Percentiles rank a stretch among this genome's conserved stretches.
Evolutionary conservation across 108 stramenopile genomes (phyloP).

Genomic region (Nitzschia inconspicua): DNA sequence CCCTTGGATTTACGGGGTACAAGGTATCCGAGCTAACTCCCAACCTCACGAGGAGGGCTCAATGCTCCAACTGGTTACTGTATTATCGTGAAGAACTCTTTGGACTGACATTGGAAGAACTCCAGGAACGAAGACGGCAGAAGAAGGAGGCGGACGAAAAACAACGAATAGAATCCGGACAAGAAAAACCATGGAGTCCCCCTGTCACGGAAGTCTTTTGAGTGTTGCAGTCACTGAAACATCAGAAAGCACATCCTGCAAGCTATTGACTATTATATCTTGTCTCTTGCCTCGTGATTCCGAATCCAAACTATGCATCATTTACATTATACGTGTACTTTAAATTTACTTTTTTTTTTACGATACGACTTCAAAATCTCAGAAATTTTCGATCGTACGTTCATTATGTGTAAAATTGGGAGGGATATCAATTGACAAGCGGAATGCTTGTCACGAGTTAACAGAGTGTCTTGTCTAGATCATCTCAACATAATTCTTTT

Average conservation of each 20-base stretch:
- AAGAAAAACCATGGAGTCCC: constrained; percentile 60
- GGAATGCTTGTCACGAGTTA: too few species aligned
- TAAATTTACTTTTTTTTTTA: neutral
- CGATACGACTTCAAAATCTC: too few species aligned
- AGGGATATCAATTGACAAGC: too few species aligned
- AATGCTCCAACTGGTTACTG: constrained; percentile 90
- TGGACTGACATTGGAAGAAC: constrained; percentile 85
- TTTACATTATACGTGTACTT: too few species aligned
- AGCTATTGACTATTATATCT: too few species aligned
- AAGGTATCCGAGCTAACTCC: constrained; percentile 90
- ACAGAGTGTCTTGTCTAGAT: constrained; percentile 6
- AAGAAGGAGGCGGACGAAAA: constrained; percentile 49
- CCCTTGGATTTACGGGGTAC: constrained; percentile 85
- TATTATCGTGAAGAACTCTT: constrained; percentile 86
- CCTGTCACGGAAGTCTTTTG: constrained; percentile 80
- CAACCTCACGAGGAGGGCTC: constrained; percentile 92
- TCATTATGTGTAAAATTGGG: neutral
- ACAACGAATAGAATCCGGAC: constrained; percentile 20
- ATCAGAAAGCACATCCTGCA: too few species aligned
- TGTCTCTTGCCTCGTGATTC: too few species aligned
- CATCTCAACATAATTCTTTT: constrained; percentile 29
- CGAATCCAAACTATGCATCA: too few species aligned
- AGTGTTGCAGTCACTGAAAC: neutral
- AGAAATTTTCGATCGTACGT: too few species aligned
- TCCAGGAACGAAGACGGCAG: constrained; percentile 49